phyloP scores from a whole-genome alignment of 805 yeast species.

The Nakazawaea wyomingensis region DNA sequence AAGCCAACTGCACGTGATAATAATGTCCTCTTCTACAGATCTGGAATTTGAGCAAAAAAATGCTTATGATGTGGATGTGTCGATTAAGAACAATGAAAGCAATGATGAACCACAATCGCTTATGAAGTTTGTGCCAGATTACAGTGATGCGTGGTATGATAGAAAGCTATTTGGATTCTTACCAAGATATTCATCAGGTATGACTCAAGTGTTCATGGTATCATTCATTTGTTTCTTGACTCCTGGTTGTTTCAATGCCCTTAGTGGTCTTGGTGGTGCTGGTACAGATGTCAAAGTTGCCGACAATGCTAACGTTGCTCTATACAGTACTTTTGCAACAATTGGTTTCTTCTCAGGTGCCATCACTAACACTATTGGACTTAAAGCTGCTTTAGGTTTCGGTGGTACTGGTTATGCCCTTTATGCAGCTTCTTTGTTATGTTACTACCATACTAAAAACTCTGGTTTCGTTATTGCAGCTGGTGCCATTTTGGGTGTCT shows the following conservation, averaged over 20 bases:
- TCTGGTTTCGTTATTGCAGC: constrained; percentile 49
- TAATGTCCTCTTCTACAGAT: constrained; percentile 6
- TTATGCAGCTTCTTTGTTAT: constrained; percentile 47
- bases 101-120: not conserved
- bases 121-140: constrained; percentile 9
- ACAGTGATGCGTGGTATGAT: constrained; percentile 33
- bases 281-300: constrained; percentile 32
- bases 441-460: constrained; percentile 40
- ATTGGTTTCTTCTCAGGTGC: constrained; percentile 55
- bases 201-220: constrained; percentile 39
- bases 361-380: constrained; percentile 45
- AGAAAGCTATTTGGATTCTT: constrained; percentile 21
- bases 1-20: too few relatives aligned
- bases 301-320: constrained; percentile 46
- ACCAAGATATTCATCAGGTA: constrained; percentile 35
- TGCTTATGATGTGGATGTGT: constrained; percentile 10
- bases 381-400: constrained; percentile 36
- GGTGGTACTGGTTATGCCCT: constrained; percentile 55
- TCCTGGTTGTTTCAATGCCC: constrained; percentile 48
- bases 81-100: constrained; percentile 4
- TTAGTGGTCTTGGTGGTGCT: constrained; percentile 45
- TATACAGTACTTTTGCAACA: constrained; percentile 51
- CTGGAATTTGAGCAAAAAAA: constrained; percentile 8
- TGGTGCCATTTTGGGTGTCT: constrained; percentile 52
- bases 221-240: constrained; percentile 44